Conservation (phyloP, 2,329 filamentous ascomycete genomes). For the Amylocarpus encephaloides region DNA sequence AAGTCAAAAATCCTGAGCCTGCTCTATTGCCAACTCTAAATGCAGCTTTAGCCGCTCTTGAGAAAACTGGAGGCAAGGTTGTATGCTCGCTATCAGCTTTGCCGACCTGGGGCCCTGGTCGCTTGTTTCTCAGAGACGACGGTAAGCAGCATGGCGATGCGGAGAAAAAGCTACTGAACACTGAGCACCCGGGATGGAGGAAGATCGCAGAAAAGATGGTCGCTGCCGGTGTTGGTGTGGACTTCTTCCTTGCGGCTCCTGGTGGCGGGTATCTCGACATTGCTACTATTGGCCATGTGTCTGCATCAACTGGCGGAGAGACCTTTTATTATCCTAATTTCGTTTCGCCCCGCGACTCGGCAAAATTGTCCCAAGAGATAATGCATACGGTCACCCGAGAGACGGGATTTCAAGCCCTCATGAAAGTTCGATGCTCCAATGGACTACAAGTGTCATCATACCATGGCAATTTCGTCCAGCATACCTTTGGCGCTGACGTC, state of each 20-base stretch:
- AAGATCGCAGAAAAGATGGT: slow-evolving; percentile 85
- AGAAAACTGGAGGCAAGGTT: slow-evolving; percentile 86
- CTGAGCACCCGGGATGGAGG: slow-evolving; percentile 82
- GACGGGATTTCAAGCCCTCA: slow-evolving; percentile 89
- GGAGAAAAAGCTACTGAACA: slow-evolving; percentile 86
- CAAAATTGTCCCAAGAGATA: slow-evolving; percentile 80
- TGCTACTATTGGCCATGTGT: slow-evolving; percentile 81
- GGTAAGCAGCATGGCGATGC: slow-evolving; percentile 79
- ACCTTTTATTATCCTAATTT: slow-evolving; percentile 98
- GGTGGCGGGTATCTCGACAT: slow-evolving; percentile 89
- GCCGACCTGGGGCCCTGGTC: slow-evolving; percentile 85
- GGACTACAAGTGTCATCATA: slow-evolving; percentile 91
- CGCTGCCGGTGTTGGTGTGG: slow-evolving; percentile 75
- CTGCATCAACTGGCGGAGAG: slow-evolving; percentile 87
- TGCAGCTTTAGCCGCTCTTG: slow-evolving; percentile 75
- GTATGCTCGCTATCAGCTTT: slow-evolving; percentile 81
- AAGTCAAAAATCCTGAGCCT: slow-evolving; percentile 84
- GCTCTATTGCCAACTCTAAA: slow-evolving; percentile 79
- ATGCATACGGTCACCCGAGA: slow-evolving; percentile 80
- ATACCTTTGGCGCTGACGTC: slow-evolving; percentile 89
- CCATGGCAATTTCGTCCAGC: slow-evolving; percentile 92
- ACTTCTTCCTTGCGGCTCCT: slow-evolving; percentile 91
- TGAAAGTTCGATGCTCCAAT: slow-evolving; percentile 98
- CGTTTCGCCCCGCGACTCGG: slow-evolving; percentile 74
- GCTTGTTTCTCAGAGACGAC: slow-evolving; percentile 80